phyloP scores from a whole-genome alignment of 768 basidiomycete genomes.

The Calocybe cyanea region DNA sequence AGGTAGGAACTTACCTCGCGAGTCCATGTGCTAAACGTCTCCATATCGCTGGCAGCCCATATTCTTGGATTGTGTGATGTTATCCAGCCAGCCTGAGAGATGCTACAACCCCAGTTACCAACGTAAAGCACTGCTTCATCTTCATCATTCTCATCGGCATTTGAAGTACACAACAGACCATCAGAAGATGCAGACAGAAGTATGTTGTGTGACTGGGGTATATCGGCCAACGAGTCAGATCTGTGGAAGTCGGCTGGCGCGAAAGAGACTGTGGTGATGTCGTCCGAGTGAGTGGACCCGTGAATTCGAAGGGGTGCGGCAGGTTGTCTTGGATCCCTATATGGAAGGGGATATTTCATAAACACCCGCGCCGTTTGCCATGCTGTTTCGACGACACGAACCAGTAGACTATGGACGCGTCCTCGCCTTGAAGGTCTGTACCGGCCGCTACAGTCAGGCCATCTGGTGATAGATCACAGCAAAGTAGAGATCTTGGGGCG shows the following conservation, averaged over 20 bases:
- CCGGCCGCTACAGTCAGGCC: conserved; percentile 78
- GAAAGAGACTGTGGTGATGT: conserved; percentile 76
- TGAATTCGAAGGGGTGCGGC: conserved; percentile 69
- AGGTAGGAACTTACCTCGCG: conserved; percentile 54
- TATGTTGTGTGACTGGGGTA: conserved; percentile 23
- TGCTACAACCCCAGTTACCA: conserved; percentile 82
- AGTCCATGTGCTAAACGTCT: conserved; percentile 86
- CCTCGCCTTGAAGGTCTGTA: conserved; percentile 75
- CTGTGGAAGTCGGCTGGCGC: conserved; percentile 25
- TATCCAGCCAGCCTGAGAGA: conserved; percentile 75
- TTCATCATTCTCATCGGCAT: conserved; percentile 75
- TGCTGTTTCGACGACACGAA: conserved; percentile 21
- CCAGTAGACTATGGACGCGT: conserved; percentile 86
- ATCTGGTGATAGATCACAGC: conserved; percentile 66
- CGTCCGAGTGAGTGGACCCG: conserved; percentile 87
- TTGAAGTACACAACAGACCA: conserved; percentile 71
- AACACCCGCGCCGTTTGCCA: conserved; percentile 1
- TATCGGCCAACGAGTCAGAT: too few relatives aligned
- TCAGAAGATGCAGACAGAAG: conserved; percentile 85
- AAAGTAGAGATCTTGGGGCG: conserved; percentile 45
- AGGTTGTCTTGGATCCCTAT: conserved; percentile 84
- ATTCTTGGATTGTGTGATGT: conserved; percentile 35
- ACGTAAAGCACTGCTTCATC: conserved; percentile 81
- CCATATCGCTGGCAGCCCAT: conserved; percentile 94
- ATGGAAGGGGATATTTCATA: not conserved